phyloP scores from a whole-genome alignment of 805 yeast genomes.

The Metschnikowia sp. region DNA sequence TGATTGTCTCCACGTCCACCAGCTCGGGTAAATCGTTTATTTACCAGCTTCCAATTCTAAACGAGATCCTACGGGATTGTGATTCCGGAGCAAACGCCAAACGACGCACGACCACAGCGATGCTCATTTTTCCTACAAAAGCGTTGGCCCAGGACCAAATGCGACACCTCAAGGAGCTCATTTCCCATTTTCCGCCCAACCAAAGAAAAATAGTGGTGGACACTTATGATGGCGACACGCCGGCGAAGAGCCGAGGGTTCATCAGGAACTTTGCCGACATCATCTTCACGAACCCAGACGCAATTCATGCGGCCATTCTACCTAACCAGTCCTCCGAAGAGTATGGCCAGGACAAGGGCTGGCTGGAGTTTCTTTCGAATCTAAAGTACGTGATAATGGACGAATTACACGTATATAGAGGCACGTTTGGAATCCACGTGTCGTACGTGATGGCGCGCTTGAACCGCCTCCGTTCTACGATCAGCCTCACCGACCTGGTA shows the following conservation, averaged over 20 bases:
- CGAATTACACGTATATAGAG: conserved; percentile 83
- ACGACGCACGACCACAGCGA: conserved; percentile 52
- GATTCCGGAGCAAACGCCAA: conserved; percentile 29
- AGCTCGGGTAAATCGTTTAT: conserved; percentile 94
- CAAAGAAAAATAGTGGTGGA: conserved; percentile 52
- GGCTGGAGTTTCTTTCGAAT: conserved; percentile 66
- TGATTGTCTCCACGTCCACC: conserved; percentile 90
- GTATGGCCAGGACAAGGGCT: conserved; percentile 27
- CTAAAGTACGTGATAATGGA: conserved; percentile 77
- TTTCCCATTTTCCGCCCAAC: conserved; percentile 45
- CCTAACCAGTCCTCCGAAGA: conserved; percentile 58
- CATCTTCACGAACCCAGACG: conserved; percentile 93
- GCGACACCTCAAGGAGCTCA: conserved; percentile 63
- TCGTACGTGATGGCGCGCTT: conserved; percentile 79
- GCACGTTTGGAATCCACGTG: conserved; percentile 91
- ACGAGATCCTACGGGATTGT: conserved; percentile 38
- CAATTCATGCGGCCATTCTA: conserved; percentile 78
- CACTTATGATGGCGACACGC: conserved; percentile 95
- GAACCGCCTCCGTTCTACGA: conserved; percentile 46
- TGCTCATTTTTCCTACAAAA: conserved; percentile 93
- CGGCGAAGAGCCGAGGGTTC: conserved; percentile 45
- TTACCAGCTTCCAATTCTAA: conserved; percentile 81
- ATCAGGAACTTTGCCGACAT: conserved; percentile 68
- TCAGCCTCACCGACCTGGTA: conserved; percentile 3
- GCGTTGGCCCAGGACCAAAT: conserved; percentile 97